Percentiles rank a stretch among this genome's conserved stretches.
Conservation (phyloP, 495 filamentous ascomycete genomes). For the Aspergillus campestris region DNA sequence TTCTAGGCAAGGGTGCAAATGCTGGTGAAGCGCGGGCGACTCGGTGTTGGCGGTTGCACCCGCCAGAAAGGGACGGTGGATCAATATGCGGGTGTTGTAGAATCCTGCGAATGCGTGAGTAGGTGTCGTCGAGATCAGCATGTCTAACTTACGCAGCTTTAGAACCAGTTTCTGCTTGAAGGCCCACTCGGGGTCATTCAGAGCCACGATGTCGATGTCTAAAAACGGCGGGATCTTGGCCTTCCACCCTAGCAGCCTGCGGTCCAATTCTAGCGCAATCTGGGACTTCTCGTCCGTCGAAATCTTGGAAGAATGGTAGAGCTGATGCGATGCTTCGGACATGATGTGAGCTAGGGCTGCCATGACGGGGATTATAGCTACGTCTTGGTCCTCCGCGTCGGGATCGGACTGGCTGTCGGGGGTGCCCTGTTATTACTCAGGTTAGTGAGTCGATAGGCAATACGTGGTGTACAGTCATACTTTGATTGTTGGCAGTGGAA, state of each 20-base stretch:
- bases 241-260: conserved; percentile 14
- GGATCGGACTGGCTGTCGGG: conserved; percentile 6
- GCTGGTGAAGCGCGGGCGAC: conserved; percentile 5
- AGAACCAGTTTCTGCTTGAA: conserved; percentile 23
- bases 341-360: conserved; percentile 18
- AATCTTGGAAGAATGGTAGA: conserved; percentile 17
- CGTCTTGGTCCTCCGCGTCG: conserved; percentile 18
- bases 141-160: conserved; percentile 10
- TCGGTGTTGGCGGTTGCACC: conserved; percentile 10
- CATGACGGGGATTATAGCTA: conserved; percentile 22
- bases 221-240: conserved; percentile 10
- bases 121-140: neutral
- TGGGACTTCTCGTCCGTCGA: conserved; percentile 13
- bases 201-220: conserved; percentile 9
- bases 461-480: neutral
- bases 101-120: conserved; percentile 11
- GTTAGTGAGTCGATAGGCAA: neutral
- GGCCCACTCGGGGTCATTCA: conserved; percentile 20
- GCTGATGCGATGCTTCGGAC: conserved; percentile 20
- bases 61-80: conserved; percentile 19
- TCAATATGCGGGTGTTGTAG: conserved; percentile 19
- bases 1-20: conserved; percentile 14
- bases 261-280: conserved; percentile 16
- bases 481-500: conserved; percentile 14
- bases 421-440: neutral